phyloP scores from a whole-genome alignment of 306 rosid species.

The Carpinus viminea region DNA sequence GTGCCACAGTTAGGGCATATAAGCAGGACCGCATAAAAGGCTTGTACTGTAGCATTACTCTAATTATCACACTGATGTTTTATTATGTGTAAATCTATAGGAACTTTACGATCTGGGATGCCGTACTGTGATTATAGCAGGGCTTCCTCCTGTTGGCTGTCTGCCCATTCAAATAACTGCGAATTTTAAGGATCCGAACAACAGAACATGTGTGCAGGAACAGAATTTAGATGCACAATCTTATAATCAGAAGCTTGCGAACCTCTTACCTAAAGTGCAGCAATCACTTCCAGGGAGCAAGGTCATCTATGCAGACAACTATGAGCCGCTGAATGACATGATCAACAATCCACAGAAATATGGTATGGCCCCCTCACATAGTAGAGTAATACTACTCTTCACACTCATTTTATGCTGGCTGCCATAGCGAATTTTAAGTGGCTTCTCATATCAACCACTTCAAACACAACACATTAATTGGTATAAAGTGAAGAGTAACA shows the following conservation, averaged over 20 bases:
- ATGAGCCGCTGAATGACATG: slow-evolving; percentile 40
- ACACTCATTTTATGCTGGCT: too few species aligned
- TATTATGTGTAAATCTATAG: slow-evolving; percentile 27
- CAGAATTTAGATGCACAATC: slow-evolving; percentile 50
- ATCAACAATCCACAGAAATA: slow-evolving; percentile 51
- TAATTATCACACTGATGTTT: background rate
- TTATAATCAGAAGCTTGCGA: slow-evolving; percentile 52
- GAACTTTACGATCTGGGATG: slow-evolving; percentile 66
- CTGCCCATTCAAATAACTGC: slow-evolving; percentile 61
- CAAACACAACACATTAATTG: too few species aligned
- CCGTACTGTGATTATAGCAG: slow-evolving; percentile 45
- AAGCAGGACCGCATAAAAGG: too few species aligned
- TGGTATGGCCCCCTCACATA: slow-evolving; percentile 33
- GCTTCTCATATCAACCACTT: too few species aligned
- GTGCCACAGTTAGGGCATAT: too few species aligned
- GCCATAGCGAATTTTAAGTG: too few species aligned
- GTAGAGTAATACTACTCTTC: too few species aligned
- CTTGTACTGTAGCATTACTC: too few species aligned
- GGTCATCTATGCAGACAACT: slow-evolving; percentile 39
- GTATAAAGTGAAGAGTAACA: too few species aligned
- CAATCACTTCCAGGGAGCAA: slow-evolving; percentile 46
- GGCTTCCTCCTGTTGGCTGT: slow-evolving; percentile 75
- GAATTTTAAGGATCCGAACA: slow-evolving; percentile 8
- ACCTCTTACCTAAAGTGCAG: slow-evolving; percentile 33
- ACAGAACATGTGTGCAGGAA: slow-evolving; percentile 43